phyloP scores from a whole-genome alignment of 768 basidiomycete species.

The Coprinopsis strossmayeri region DNA sequence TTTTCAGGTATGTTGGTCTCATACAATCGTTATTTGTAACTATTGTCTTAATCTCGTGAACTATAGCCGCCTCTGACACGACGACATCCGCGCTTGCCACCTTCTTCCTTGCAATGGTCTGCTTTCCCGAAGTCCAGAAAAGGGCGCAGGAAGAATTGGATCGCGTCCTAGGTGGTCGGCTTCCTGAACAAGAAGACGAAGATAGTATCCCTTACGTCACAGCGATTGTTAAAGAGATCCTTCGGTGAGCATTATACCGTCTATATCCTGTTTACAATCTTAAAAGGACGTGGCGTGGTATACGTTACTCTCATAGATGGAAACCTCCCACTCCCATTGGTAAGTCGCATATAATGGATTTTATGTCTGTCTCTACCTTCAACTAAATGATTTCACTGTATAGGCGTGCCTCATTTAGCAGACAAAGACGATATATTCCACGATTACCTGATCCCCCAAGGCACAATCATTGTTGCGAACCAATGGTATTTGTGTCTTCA shows the following conservation, averaged over 20 bases:
- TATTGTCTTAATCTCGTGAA: slow-evolving; percentile 18
- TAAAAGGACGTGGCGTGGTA: background rate
- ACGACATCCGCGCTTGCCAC: slow-evolving; percentile 5
- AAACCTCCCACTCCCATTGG: background rate
- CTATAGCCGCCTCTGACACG: slow-evolving; percentile 9
- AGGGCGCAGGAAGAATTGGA: slow-evolving; percentile 38
- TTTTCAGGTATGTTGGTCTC: slow-evolving; percentile 10
- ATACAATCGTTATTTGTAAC: no score
- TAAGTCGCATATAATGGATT: background rate
- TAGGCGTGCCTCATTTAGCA: background rate
- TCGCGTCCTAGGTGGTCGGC: slow-evolving; percentile 27
- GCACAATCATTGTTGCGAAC: slow-evolving; percentile 1
- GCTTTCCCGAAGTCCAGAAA: slow-evolving; percentile 27
- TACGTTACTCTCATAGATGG: background rate
- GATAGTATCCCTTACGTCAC: slow-evolving; percentile 20
- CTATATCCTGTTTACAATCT: no score
- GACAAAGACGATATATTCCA: slow-evolving; percentile 2
- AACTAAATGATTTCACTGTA: background rate
- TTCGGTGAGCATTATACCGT: background rate
- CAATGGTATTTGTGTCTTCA: background rate
- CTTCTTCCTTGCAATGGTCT: slow-evolving; percentile 22
- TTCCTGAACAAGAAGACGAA: slow-evolving; percentile 25
- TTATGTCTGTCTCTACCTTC: background rate
- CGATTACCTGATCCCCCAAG: slow-evolving; percentile 5
- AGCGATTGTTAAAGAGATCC: slow-evolving; percentile 11